Evolutionary conservation across 208 protist genomes (phyloP).

Genomic region (Leishmania gerbilli): DNA sequence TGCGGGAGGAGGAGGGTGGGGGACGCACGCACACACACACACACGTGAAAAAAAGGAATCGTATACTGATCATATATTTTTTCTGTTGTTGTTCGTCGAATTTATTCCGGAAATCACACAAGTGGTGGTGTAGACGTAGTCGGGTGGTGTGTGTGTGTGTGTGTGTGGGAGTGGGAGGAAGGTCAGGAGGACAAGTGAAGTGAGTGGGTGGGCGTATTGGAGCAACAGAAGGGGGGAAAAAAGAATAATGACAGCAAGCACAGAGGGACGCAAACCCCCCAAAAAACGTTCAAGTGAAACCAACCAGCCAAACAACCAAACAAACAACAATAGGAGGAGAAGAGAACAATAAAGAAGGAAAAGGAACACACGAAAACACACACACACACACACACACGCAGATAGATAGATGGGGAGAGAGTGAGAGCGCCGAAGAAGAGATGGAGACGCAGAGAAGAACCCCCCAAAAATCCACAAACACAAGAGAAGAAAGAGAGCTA

Average conservation of each 20-base stretch:
- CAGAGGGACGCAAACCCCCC: background rate
- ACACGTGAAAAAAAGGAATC: background rate
- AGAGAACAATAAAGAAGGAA: background rate
- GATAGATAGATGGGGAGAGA: background rate
- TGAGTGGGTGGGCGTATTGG: conserved; percentile 2
- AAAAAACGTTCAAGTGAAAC: background rate
- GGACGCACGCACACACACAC: background rate
- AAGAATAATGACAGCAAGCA: background rate
- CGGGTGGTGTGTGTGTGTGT: background rate
- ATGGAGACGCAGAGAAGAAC: background rate
- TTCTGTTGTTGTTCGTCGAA: background rate
- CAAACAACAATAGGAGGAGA: background rate
- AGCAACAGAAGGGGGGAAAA: background rate
- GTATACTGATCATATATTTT: conserved; percentile 9
- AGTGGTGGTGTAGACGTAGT: background rate
- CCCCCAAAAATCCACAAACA: background rate
- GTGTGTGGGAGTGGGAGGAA: too few relatives aligned
- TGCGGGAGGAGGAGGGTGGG: too few relatives aligned
- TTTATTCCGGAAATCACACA: conserved; percentile 1
- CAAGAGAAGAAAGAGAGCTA: background rate
- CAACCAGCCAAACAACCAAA: too few relatives aligned
- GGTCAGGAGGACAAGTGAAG: background rate
- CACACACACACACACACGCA: background rate
- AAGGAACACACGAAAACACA: background rate
- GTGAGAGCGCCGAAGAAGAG: background rate